A percentile compares a stretch with the other conserved stretches of the same genome.
Evolutionary conservation across 192 early-diverging fungal genomes (phyloP).

Genomic region (Coemansia sp.): DNA sequence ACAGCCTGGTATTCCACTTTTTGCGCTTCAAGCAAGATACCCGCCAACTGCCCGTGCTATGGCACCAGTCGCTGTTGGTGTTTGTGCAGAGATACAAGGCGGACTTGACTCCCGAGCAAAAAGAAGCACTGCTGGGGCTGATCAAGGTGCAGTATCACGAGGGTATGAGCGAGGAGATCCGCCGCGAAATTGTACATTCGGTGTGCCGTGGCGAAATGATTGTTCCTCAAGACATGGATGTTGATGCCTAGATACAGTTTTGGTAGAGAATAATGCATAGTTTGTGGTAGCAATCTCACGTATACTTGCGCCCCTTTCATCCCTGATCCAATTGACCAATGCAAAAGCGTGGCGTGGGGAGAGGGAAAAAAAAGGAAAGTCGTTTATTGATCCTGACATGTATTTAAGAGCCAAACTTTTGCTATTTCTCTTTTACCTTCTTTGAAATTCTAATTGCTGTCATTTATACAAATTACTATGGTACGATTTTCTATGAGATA

Average conservation of each 20-base stretch:
- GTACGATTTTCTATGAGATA: too few relatives aligned
- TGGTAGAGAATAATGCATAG: conserved; percentile 1
- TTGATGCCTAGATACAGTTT: conserved; percentile 19
- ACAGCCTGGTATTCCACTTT: conserved; percentile 95
- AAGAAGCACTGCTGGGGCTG: conserved; percentile 82
- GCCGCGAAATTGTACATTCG: conserved; percentile 78
- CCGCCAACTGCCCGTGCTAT: conserved; percentile 88
- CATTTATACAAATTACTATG: too few relatives aligned
- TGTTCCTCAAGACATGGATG: conserved; percentile 55
- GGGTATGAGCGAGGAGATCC: conserved; percentile 88
- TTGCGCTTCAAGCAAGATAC: conserved; percentile 81
- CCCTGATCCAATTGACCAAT: neutral
- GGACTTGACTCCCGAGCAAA: conserved; percentile 91
- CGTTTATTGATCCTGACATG: too few relatives aligned
- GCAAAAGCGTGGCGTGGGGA: conserved; percentile 11
- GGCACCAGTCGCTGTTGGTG: conserved; percentile 95
- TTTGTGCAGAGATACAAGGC: conserved; percentile 98
- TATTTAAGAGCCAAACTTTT: neutral
- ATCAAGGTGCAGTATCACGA: conserved; percentile 76
- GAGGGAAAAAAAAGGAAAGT: neutral
- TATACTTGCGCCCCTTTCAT: neutral
- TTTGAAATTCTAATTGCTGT: conserved; percentile 5
- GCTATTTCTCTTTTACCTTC: conserved; percentile 5
- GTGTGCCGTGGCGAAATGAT: conserved; percentile 70
- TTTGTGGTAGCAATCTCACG: neutral